Evolutionary conservation across 768 basidiomycete genomes (phyloP), one percentile per base, ranked within the genome.

Genomic region (Lactarius pseudohatsudake): DNA sequence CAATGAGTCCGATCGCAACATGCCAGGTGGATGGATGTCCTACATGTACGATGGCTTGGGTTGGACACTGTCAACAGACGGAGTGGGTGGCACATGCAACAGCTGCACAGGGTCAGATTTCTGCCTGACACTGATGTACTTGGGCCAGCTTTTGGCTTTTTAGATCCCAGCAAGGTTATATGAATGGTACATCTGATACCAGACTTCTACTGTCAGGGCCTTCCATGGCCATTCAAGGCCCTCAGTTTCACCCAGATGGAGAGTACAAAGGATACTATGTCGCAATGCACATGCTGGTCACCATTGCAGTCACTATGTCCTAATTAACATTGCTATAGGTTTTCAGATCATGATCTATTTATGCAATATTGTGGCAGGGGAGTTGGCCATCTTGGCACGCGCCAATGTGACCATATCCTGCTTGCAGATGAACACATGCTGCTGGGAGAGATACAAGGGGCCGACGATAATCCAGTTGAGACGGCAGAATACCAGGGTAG

Each of bases 141-240:
- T n/a, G 28, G 53, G 13, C 47, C 57, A 0, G 72, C 74, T 9
- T 77, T 77, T 67, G 72, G 77, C 1, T 76, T 77, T 59, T 50
- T 77, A 20, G 72, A 77, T 58, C 76, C 77, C 3, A 34, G 26
- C 3, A 28, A 61, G 3, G 73, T 77, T n/a, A 70, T 77, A 45
- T 66, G 70, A 2, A 69, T 64, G n/a, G 64, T 70, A 3, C 76
- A 77, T 40, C 40, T 77, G 2, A 74, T 76, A 18, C 76, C 76
- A 28, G 18, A 5, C 18, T 13, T 3, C 30, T 41, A 3, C 10
- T 61, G 9, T 22, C 9, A 13, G 47, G 47, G 22, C 8, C 61
- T 13, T 16, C 55, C 11, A 30, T 16, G 55, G 28, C 34, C 28
- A 56, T 18, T 54, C 53, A 30, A 9, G 15, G 2, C 4, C 7